These are phyloP conservation scores for Ceratobasidium sp. DNA, from an alignment of 1,284 basidiomycete genomes.

Conservation along the genomic window DNA sequence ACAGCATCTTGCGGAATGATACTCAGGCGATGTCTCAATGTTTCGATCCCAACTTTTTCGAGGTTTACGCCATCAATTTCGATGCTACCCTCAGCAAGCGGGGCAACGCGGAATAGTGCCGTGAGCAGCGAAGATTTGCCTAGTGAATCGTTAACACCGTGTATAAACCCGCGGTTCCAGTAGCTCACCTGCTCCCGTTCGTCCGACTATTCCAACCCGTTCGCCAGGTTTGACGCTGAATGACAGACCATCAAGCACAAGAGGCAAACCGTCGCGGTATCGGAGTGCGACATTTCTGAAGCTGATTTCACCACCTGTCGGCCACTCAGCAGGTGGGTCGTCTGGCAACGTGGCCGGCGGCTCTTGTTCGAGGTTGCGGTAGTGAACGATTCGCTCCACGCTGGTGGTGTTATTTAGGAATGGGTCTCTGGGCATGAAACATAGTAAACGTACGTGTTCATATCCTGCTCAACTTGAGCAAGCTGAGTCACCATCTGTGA, in stretches of 20 bases:
- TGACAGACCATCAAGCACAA: constrained; percentile 76
- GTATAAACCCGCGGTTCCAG: not conserved
- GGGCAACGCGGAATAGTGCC: constrained; percentile 77
- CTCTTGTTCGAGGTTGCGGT: constrained; percentile 53
- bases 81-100: constrained; percentile 72
- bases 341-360: constrained; percentile 57
- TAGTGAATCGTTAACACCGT: constrained; percentile 42
- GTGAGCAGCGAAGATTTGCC: constrained; percentile 83
- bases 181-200: constrained; percentile 73
- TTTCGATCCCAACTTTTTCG: constrained; percentile 60
- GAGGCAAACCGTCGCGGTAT: constrained; percentile 78
- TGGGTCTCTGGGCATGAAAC: not conserved
- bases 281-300: constrained; percentile 73
- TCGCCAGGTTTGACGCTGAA: constrained; percentile 76
- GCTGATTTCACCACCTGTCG: constrained; percentile 69
- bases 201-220: constrained; percentile 82
- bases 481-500: constrained; percentile 61
- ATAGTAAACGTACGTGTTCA: constrained; percentile 58
- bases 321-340: constrained; percentile 75
- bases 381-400: constrained; percentile 61
- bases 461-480: constrained; percentile 59
- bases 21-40: constrained; percentile 58
- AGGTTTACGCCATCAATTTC: constrained; percentile 67
- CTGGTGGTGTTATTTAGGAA: constrained; percentile 52
- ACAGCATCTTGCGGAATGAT: constrained; percentile 73